Base-by-base conservation (phyloP, 2,329 filamentous ascomycete species). In the Pseudopyricularia cyperi region DNA sequence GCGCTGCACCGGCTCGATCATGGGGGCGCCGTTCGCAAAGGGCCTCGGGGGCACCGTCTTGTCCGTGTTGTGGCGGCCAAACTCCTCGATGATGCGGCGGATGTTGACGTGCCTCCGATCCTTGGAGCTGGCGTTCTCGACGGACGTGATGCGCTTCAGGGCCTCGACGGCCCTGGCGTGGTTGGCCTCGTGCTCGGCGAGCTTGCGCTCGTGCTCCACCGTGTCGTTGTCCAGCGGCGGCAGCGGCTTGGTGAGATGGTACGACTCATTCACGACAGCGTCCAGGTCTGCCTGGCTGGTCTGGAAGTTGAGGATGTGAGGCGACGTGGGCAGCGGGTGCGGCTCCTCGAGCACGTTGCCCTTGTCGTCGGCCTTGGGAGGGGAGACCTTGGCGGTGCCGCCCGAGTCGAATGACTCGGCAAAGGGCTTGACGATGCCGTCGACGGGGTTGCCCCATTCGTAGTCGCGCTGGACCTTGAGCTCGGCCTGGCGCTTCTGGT, bases 51-150 rank as follows among this genome's bases (percentile, higher is more conserved):
- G 75, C 30, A 98, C 76, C 4, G 69, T 65, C 8, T 67, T 61
- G 67, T 98, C 93, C 1, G 93, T 98, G 59, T 85, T 81, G 73
- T 98, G 93, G 49, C 93, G 82, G 49, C 93, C 93, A 62, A 98
- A 96, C 3, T 81, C 83, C 55, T 90, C 79, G 58, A 98, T 78
- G 66, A 90, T 94, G 55, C 89, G 83, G 59, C 83, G 77, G 59
- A 91, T 84, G 64, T 96, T 96, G 63, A 87, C 81, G 59, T 89
- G 83, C 59, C 83, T 82, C 51, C 81, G 79, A 62, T 95, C 88
- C 66, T 85, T 85, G 58, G 79, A 82, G 66, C 80, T 91, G 60
- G 82, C 84, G 61, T 94, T 89, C 39, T 77, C 76, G 52, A 98
- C 71, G 44, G 80, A 77, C 1, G 88, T 79, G 65, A 98, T 96